These are phyloP conservation scores for Exsudoporus frostii DNA, from an alignment of 768 basidiomycete genomes.

Conservation along the genomic window DNA sequence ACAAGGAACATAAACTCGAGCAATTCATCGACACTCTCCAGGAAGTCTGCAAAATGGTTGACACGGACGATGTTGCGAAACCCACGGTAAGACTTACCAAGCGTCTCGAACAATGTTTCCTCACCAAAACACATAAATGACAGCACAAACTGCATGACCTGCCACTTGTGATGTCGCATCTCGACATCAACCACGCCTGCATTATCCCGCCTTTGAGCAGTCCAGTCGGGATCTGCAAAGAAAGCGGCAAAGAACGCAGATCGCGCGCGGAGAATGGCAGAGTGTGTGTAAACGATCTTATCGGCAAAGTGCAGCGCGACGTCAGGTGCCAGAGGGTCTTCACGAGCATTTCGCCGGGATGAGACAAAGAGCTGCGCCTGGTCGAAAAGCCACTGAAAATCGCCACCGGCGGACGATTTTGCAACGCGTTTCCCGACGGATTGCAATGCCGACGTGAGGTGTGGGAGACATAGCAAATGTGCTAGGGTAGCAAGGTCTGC, in stretches of 20 bases:
- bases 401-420: constrained; percentile 43
- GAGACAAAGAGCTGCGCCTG: constrained; percentile 11
- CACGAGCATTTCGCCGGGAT: constrained; percentile 2
- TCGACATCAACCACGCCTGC: constrained; percentile 59
- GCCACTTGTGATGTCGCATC: constrained; percentile 70
- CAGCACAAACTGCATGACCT: constrained; percentile 72
- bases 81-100: constrained; percentile 46
- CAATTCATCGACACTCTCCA: constrained; percentile 64
- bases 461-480: constrained; percentile 52
- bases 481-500: constrained; percentile 61
- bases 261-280: constrained; percentile 73
- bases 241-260: constrained; percentile 82
- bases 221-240: constrained; percentile 85
- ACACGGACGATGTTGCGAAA: neutral
- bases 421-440: constrained; percentile 58
- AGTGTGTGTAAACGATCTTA: constrained; percentile 62
- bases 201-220: constrained; percentile 51
- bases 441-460: constrained; percentile 53
- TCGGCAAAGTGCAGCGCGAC: constrained; percentile 72
- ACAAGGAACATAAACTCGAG: constrained; percentile 87
- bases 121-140: constrained; percentile 74
- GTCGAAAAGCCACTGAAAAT: constrained; percentile 52
- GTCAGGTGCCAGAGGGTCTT: constrained; percentile 51
- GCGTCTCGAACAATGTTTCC: constrained; percentile 65
- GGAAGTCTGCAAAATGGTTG: constrained; percentile 47